phyloP scores from a whole-genome alignment of 768 basidiomycete genomes.

The Roridomyces roridus region DNA sequence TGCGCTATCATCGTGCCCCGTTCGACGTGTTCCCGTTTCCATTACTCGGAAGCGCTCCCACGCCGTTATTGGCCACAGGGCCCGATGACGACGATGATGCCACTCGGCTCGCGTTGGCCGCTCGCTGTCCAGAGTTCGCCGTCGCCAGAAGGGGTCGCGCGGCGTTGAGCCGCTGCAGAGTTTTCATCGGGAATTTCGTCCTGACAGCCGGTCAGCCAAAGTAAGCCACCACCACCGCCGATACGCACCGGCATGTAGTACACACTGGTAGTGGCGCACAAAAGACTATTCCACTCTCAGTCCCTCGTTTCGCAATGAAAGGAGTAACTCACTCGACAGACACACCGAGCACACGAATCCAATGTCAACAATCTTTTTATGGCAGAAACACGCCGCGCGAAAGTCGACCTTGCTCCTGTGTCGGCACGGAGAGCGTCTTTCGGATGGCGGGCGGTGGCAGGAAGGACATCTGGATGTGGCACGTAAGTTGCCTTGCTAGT shows the following conservation, averaged over 20 bases:
- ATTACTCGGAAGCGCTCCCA: constrained; percentile 13
- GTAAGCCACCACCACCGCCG: constrained; percentile 7
- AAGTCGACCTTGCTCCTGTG: constrained; percentile 97
- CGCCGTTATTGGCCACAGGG: constrained; percentile 19
- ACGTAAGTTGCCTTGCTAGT: neutral
- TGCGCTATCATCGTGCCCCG: constrained; percentile 14
- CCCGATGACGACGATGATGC: constrained; percentile 2
- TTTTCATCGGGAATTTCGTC: constrained; percentile 95
- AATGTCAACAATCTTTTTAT: constrained; percentile 94
- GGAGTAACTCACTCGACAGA: constrained; percentile 71
- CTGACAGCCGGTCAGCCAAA: constrained; percentile 42
- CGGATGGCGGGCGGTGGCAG: constrained; percentile 75
- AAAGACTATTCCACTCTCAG: constrained; percentile 66
- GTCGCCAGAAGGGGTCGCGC: constrained; percentile 48
- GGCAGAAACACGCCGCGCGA: constrained; percentile 98
- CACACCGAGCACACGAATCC: constrained; percentile 99
- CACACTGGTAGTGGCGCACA: constrained; percentile 94
- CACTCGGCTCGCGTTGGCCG: constrained; percentile 28
- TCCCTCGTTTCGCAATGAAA: constrained; percentile 2
- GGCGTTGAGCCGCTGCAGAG: constrained; percentile 81
- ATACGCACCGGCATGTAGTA: constrained; percentile 86
- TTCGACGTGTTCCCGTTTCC: constrained; percentile 8
- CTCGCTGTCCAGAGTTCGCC: constrained; percentile 11
- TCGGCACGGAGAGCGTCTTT: constrained; percentile 80
- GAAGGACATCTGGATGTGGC: constrained; percentile 60